Conservation (phyloP, 148 eudicot species). For the Dysphania ambrosioides region DNA sequence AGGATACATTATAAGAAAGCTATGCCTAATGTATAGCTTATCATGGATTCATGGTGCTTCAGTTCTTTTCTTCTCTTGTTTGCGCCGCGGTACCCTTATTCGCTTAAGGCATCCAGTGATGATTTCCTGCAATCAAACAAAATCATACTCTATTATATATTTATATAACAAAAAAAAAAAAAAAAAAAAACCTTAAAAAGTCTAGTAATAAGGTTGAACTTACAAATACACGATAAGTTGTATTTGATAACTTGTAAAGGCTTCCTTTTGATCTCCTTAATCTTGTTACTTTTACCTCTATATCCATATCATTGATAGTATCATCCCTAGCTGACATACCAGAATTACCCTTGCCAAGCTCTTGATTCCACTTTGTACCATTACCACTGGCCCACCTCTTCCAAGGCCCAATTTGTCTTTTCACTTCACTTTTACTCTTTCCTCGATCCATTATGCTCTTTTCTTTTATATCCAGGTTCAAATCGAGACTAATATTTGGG, state of each 20-base stretch:
- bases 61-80: conserved; percentile 20
- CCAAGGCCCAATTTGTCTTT: conserved; percentile 24
- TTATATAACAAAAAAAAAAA: too few species aligned
- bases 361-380: conserved; percentile 25
- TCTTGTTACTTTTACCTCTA: conserved; percentile 32
- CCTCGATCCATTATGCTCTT: conserved; percentile 16
- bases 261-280: conserved; percentile 39
- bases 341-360: conserved; percentile 25
- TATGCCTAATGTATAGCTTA: neutral
- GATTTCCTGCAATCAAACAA: conserved; percentile 21
- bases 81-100: conserved; percentile 34
- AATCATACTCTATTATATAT: neutral
- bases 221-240: conserved; percentile 46
- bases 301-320: conserved; percentile 11
- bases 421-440: conserved; percentile 10
- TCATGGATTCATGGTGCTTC: conserved; percentile 9
- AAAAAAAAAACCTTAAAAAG: neutral
- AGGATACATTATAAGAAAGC: neutral
- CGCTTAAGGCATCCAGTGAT: conserved; percentile 45
- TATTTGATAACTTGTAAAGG: conserved; percentile 23
- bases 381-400: conserved; percentile 36
- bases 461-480: conserved; percentile 6
- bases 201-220: conserved; percentile 8
- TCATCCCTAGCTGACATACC: conserved; percentile 27
- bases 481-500: neutral